Evolutionary conservation across 345 rosid genomes (phyloP).

Genomic region (Eucalyptus shirleyi): DNA sequence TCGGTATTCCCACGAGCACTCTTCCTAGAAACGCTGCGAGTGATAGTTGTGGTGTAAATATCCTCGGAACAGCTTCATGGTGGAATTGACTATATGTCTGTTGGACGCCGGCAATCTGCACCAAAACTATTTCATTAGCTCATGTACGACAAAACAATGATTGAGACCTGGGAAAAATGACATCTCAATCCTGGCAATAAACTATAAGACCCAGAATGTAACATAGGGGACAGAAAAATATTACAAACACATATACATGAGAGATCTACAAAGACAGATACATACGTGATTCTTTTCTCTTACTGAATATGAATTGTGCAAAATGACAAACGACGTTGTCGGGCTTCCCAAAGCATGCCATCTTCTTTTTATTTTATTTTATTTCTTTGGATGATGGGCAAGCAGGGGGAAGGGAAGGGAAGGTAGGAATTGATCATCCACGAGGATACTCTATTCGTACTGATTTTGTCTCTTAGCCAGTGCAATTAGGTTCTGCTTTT

Average conservation of each 20-base stretch:
- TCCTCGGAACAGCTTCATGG: constrained; percentile 58
- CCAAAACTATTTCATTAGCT: not conserved
- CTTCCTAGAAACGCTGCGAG: constrained; percentile 41
- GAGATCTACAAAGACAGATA: not conserved
- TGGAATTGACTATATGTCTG: constrained; percentile 87
- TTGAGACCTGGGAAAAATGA: not conserved
- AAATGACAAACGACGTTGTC: not conserved
- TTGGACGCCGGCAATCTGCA: constrained; percentile 75
- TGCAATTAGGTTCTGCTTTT: not conserved
- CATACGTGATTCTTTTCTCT: not conserved
- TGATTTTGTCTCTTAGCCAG: not conserved
- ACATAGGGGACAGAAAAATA: not conserved
- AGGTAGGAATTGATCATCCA: not conserved
- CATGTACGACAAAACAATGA: not conserved
- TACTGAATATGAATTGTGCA: not conserved
- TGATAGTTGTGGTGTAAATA: constrained; percentile 43
- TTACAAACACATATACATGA: not conserved
- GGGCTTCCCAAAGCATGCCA: not conserved
- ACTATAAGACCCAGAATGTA: not conserved
- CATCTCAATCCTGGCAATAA: not conserved
- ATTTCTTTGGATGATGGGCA: not conserved
- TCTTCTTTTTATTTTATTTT: not conserved
- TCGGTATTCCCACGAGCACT: constrained; percentile 70
- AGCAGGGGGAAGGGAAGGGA: not conserved
- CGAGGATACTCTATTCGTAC: not conserved